Conservation (phyloP, 352 stramenopile species). For the Chrysophaeum taylorii region DNA sequence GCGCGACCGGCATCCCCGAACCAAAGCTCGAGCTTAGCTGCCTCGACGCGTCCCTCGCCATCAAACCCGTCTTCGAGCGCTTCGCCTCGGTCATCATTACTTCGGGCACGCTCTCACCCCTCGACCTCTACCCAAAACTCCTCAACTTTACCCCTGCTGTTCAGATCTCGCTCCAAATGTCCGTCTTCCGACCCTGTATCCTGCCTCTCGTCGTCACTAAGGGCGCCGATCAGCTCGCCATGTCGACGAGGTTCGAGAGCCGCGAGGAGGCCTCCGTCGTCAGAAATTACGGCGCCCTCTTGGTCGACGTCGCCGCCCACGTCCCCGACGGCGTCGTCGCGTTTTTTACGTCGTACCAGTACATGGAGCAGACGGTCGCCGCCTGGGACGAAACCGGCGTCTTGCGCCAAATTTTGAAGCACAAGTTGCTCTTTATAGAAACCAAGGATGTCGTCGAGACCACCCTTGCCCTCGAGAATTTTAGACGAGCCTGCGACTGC, state of each 20-base stretch:
- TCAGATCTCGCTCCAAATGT: constrained; percentile 91
- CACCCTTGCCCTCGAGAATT: constrained; percentile 95
- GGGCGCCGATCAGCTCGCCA: constrained; percentile 81
- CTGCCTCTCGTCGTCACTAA: constrained; percentile 92
- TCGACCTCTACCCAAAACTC: constrained; percentile 96
- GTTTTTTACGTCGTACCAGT: constrained; percentile 98
- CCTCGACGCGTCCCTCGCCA: constrained; percentile 91
- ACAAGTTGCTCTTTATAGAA: constrained; percentile 98
- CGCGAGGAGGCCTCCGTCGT: constrained; percentile 67
- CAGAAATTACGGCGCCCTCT: constrained; percentile 84
- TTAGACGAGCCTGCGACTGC: constrained; percentile 87
- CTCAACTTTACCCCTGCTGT: constrained; percentile 94
- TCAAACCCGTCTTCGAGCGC: constrained; percentile 93
- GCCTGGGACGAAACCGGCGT: constrained; percentile 85
- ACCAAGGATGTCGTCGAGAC: constrained; percentile 99
- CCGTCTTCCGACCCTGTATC: constrained; percentile 92
- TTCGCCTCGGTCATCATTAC: constrained; percentile 76
- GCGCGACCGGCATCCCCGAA: constrained; percentile 33
- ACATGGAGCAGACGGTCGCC: constrained; percentile 97
- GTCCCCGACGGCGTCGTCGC: constrained; percentile 96
- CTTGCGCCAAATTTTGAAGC: constrained; percentile 81
- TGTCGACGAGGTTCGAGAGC: constrained; percentile 64
- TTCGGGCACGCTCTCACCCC: constrained; percentile 89
- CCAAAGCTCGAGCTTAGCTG: constrained; percentile 83
- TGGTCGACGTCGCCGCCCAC: constrained; percentile 81